phyloP scores from a whole-genome alignment of 805 yeast genomes.

The Jamesozyma lodderae region DNA sequence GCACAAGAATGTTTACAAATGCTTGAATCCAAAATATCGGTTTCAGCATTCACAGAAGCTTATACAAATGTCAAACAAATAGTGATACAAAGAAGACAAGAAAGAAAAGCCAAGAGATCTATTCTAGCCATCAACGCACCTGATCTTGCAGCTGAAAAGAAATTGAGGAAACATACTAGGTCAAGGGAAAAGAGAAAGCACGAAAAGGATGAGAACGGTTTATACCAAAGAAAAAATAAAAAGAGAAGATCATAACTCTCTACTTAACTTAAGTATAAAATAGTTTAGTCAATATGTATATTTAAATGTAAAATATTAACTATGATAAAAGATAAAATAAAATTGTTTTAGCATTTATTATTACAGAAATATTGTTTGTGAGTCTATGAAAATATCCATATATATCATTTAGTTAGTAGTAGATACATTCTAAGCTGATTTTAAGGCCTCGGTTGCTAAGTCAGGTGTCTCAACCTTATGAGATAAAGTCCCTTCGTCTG shows the following conservation, averaged over 20 bases:
- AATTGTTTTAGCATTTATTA: too few species aligned
- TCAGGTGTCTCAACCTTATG: not conserved
- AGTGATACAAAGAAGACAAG: constrained; percentile 57
- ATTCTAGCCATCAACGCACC: constrained; percentile 72
- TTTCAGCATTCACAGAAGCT: constrained; percentile 52
- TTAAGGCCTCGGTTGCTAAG: not conserved
- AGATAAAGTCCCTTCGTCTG: not conserved
- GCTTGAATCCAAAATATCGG: constrained; percentile 64
- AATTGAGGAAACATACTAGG: constrained; percentile 64
- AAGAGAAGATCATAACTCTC: constrained; percentile 21
- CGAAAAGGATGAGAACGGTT: constrained; percentile 69
- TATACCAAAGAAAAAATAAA: constrained; percentile 56
- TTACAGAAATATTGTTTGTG: too few species aligned
- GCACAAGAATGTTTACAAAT: constrained; percentile 60
- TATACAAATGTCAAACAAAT: constrained; percentile 55
- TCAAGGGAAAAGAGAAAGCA: constrained; percentile 69
- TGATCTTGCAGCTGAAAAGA: constrained; percentile 69
- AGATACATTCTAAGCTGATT: too few species aligned
- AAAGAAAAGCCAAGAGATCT: constrained; percentile 67
- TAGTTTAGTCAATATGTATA: not conserved
- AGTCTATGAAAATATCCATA: too few species aligned
- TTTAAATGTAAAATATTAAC: not conserved
- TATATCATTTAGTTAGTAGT: too few species aligned
- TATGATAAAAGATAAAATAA: too few species aligned
- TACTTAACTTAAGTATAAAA: too few species aligned